Percentiles rank a stretch among this genome's conserved stretches.
These are phyloP conservation scores for Penicillium sp. DNA, from an alignment of 2,329 filamentous ascomycete species.

Conservation along the genomic window DNA sequence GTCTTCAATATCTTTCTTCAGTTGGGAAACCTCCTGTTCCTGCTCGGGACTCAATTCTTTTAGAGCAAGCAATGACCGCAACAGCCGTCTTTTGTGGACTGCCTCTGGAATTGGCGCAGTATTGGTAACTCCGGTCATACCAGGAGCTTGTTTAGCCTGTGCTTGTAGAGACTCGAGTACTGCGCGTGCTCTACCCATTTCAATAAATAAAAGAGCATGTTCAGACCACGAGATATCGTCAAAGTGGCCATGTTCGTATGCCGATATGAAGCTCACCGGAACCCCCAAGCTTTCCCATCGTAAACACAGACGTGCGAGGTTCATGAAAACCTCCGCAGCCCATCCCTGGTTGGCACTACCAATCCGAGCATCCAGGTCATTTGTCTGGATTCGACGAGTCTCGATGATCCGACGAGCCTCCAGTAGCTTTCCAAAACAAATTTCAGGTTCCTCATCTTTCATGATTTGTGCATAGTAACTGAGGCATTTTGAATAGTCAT, in stretches of 20 bases:
- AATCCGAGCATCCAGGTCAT: conserved; percentile 23
- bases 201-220: conserved; percentile 27
- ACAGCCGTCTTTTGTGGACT: conserved; percentile 18
- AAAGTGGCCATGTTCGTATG: conserved; percentile 20
- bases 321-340: conserved; percentile 18
- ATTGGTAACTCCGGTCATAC: background rate
- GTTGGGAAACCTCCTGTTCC: conserved; percentile 11
- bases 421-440: conserved; percentile 19
- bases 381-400: conserved; percentile 16
- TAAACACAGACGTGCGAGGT: conserved; percentile 21
- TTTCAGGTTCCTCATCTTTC: conserved; percentile 13
- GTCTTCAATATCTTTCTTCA: conserved; percentile 13
- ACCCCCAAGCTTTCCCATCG: background rate
- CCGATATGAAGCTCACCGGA: conserved; percentile 9
- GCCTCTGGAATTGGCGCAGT: conserved; percentile 10
- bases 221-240: conserved; percentile 22
- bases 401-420: conserved; percentile 21
- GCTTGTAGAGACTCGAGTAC: conserved; percentile 24
- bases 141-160: conserved; percentile 4
- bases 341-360: conserved; percentile 11
- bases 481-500: conserved; percentile 16
- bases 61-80: conserved; percentile 15
- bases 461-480: conserved; percentile 17
- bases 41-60: conserved; percentile 13
- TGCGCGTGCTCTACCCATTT: conserved; percentile 23